Evolutionary conservation across 2,329 filamentous ascomycete species (phyloP).

Genomic region (Scedosporium apiospermum): DNA sequence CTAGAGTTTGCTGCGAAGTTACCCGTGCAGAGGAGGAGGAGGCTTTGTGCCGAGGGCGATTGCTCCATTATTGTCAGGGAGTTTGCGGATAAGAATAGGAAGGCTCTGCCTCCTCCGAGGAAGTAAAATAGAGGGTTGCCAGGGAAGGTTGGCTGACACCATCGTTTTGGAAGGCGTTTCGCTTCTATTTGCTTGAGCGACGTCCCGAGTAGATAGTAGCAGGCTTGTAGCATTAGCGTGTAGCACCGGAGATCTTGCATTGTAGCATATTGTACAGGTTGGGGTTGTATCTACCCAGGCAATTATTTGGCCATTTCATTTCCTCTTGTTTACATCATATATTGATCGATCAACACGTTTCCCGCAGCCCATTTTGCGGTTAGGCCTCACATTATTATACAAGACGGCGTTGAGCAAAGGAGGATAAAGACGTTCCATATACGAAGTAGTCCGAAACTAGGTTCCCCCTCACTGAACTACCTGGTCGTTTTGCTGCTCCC

Average conservation of each 20-base stretch:
- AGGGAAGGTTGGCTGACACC: no score
- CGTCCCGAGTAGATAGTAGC: neutral
- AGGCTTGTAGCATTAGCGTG: neutral
- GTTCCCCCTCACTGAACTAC: no score
- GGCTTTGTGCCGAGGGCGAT: constrained; percentile 75
- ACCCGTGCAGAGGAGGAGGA: constrained; percentile 61
- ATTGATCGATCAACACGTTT: no score
- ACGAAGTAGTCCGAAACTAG: no score
- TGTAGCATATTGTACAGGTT: neutral
- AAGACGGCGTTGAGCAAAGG: no score
- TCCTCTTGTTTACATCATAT: no score
- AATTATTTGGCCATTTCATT: neutral
- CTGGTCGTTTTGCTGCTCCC: neutral
- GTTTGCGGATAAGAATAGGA: constrained; percentile 54
- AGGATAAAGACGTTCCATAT: no score
- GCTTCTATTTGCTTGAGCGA: no score
- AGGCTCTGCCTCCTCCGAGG: neutral
- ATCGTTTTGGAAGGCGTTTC: no score
- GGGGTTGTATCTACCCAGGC: neutral
- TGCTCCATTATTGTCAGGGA: constrained; percentile 81
- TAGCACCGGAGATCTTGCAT: neutral
- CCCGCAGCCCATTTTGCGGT: no score
- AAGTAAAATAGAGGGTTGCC: neutral
- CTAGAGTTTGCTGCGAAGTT: constrained; percentile 83
- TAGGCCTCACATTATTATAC: no score